Conservation (phyloP, 345 rosid species). For the Salix viminalis region DNA sequence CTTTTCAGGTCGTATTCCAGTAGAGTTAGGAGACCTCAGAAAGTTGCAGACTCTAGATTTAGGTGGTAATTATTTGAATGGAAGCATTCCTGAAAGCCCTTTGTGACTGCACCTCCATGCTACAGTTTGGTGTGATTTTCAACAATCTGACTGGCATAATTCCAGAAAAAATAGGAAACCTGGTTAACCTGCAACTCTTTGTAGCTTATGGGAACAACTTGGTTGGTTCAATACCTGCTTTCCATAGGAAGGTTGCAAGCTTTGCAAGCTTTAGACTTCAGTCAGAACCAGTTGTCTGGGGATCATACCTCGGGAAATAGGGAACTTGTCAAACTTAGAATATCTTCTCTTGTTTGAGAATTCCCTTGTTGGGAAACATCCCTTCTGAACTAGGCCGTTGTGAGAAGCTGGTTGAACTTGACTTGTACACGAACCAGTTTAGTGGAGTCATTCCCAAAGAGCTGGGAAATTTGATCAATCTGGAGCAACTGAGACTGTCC, state of each 20-base stretch:
- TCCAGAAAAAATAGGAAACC: constrained; percentile 54
- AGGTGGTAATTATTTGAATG: constrained; percentile 51
- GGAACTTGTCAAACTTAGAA: constrained; percentile 56
- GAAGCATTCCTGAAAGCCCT: constrained; percentile 56
- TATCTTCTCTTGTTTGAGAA: constrained; percentile 40
- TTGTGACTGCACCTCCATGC: constrained; percentile 52
- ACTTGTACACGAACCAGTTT: constrained; percentile 47
- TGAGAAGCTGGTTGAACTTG: constrained; percentile 45
- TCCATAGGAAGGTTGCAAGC: constrained; percentile 51
- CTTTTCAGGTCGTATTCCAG: constrained; percentile 63
- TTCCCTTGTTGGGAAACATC: constrained; percentile 50
- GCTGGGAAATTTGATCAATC: constrained; percentile 53
- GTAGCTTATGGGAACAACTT: constrained; percentile 41
- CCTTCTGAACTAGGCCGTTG: constrained; percentile 63
- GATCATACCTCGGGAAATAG: constrained; percentile 54
- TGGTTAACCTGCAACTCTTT: constrained; percentile 52
- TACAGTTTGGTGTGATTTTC: constrained; percentile 30
- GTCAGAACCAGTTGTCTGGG: constrained; percentile 57
- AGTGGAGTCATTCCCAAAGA: constrained; percentile 61
- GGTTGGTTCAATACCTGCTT: constrained; percentile 52
- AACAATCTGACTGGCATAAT: constrained; percentile 66
- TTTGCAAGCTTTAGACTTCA: constrained; percentile 53
- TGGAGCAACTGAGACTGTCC: constrained; percentile 44
- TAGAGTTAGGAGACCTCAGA: constrained; percentile 50
- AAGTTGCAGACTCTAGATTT: constrained; percentile 52